These are phyloP conservation scores for Cladosporium sp. DNA, from an alignment of 2,329 filamentous ascomycete species.

Conservation along the genomic window DNA sequence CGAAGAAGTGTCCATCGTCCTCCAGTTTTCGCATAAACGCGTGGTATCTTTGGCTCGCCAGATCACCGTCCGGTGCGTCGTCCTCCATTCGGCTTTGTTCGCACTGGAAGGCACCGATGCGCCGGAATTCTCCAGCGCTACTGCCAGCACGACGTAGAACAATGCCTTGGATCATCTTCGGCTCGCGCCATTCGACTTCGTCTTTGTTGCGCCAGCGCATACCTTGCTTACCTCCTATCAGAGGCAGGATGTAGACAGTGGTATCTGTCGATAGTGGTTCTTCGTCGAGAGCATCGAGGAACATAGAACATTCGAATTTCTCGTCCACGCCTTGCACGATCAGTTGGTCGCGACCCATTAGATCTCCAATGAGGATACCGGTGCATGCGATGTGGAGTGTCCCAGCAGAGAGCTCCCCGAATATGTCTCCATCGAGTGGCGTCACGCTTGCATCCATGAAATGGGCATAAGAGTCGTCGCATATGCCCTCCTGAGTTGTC, in stretches of 20 bases:
- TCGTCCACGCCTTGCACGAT: background rate
- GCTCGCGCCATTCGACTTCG: background rate
- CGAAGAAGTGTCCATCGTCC: background rate
- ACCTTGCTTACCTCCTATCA: background rate
- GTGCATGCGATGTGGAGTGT: background rate
- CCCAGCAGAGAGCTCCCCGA: background rate
- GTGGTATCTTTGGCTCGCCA: background rate
- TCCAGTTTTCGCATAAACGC: background rate
- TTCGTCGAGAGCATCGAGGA: background rate
- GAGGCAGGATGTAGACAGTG: background rate
- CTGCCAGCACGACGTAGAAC: background rate
- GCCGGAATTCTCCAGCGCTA: background rate
- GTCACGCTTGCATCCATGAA: background rate
- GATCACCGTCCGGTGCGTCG: background rate
- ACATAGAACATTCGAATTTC: background rate
- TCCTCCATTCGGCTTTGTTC: background rate
- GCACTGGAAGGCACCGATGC: background rate
- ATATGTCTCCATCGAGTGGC: background rate
- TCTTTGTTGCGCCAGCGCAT: background rate
- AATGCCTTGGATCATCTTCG: background rate
- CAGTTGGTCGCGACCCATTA: background rate
- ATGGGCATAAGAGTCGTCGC: background rate
- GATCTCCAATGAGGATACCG: background rate
- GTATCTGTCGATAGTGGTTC: background rate
- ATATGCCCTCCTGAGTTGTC: background rate